phyloP scores from a whole-genome alignment of 1,139 yeast species.

The Meyerozyma sp. region DNA sequence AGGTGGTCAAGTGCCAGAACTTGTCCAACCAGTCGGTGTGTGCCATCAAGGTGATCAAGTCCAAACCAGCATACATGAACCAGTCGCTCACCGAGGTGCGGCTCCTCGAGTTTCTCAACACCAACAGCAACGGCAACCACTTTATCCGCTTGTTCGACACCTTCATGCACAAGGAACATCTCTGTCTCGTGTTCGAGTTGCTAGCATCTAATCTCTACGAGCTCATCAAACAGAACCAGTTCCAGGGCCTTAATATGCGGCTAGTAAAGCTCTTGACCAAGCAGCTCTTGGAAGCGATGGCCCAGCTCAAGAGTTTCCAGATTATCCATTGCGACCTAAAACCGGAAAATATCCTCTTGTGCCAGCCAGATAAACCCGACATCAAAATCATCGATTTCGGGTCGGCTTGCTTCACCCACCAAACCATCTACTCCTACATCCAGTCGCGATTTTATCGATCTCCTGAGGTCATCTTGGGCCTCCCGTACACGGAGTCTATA shows the following conservation, averaged over 20 bases:
- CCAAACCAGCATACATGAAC: slow-evolving; percentile 85
- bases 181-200: slow-evolving; percentile 88
- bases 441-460: slow-evolving; percentile 94
- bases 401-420: slow-evolving; percentile 88
- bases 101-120: slow-evolving; percentile 74
- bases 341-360: slow-evolving; percentile 87
- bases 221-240: slow-evolving; percentile 86
- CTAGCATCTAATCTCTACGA: slow-evolving; percentile 87
- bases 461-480: slow-evolving; percentile 90
- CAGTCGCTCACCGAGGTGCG: slow-evolving; percentile 91
- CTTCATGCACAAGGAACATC: slow-evolving; percentile 87
- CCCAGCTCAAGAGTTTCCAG: slow-evolving; percentile 75
- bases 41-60: slow-evolving; percentile 92
- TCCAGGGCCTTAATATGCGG: slow-evolving; percentile 81
- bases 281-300: slow-evolving; percentile 77
- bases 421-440: slow-evolving; percentile 86
- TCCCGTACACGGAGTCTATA: slow-evolving; percentile 86
- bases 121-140: slow-evolving; percentile 68
- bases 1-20: slow-evolving; percentile 96
- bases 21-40: slow-evolving; percentile 81
- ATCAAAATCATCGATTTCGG: slow-evolving; percentile 96
- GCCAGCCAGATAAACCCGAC: slow-evolving; percentile 79
- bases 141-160: slow-evolving; percentile 79
- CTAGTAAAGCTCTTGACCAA: slow-evolving; percentile 72
- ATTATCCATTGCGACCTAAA: slow-evolving; percentile 94